A percentile compares a stretch with the other conserved stretches of the same genome.
These are phyloP conservation scores for Pythium volutum DNA, from an alignment of 352 stramenopile species.

Conservation along the genomic window DNA sequence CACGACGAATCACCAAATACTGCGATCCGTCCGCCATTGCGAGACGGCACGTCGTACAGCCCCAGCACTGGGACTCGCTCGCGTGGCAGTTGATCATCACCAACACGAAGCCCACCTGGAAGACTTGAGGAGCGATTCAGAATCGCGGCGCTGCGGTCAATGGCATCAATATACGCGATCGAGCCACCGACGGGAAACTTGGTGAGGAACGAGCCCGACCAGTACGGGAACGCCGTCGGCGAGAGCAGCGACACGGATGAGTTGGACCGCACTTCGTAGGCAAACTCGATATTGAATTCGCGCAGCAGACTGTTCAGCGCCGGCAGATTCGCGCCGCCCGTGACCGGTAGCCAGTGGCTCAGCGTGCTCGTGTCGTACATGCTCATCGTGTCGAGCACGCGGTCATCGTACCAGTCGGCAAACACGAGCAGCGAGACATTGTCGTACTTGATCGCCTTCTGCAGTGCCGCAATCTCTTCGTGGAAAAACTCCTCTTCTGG, in stretches of 20 bases:
- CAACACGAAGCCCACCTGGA: not conserved
- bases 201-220: slow-evolving; percentile 58
- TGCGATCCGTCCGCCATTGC: slow-evolving; percentile 61
- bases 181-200: slow-evolving; percentile 68
- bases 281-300: slow-evolving; percentile 70
- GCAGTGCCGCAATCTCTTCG: slow-evolving; percentile 56
- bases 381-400: slow-evolving; percentile 51
- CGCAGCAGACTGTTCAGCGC: slow-evolving; percentile 63
- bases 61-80: slow-evolving; percentile 52
- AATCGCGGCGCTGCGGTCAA: slow-evolving; percentile 47
- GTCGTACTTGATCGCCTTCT: slow-evolving; percentile 57
- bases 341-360: slow-evolving; percentile 76
- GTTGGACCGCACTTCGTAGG: slow-evolving; percentile 52
- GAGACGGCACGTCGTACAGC: slow-evolving; percentile 59
- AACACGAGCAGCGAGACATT: slow-evolving; percentile 76
- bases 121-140: slow-evolving; percentile 36
- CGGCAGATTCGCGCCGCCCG: slow-evolving; percentile 71
- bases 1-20: slow-evolving; percentile 76
- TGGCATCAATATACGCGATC: slow-evolving; percentile 49
- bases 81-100: slow-evolving; percentile 28
- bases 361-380: slow-evolving; percentile 85
- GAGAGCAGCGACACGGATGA: slow-evolving; percentile 43
- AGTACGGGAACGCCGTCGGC: slow-evolving; percentile 48
- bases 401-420: slow-evolving; percentile 77
- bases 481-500: slow-evolving; percentile 77